These are phyloP conservation scores for Pichia californica DNA, from an alignment of 805 yeast genomes.

Conservation along the genomic window DNA sequence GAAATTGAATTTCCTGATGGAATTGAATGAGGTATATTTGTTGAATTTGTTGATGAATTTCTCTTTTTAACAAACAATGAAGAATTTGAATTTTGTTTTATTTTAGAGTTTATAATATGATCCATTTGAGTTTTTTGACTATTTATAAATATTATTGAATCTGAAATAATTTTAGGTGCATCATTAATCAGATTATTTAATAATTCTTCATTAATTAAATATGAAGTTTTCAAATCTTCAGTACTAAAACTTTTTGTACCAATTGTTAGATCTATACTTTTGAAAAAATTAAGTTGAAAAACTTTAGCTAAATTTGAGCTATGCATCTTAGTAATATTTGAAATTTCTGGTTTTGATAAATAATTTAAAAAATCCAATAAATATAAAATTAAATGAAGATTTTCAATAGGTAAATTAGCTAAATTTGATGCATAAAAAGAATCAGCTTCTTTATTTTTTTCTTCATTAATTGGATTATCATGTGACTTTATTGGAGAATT, in stretches of 20 bases:
- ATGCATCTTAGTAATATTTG: constrained; percentile 31
- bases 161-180: constrained; percentile 1
- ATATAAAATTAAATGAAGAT: constrained; percentile 27
- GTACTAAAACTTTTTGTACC: constrained; percentile 14
- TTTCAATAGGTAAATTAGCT: constrained; percentile 23
- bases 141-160: constrained; percentile 1
- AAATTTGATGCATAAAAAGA: constrained; percentile 10
- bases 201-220: constrained; percentile 7
- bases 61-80: constrained; percentile 2
- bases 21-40: neutral
- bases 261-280: constrained; percentile 23
- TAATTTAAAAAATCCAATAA: constrained; percentile 23
- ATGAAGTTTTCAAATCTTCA: constrained; percentile 9
- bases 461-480: neutral
- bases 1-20: neutral
- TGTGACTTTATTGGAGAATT: neutral
- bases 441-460: neutral
- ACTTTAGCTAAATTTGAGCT: constrained; percentile 32
- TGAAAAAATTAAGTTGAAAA: constrained; percentile 33
- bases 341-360: constrained; percentile 19
- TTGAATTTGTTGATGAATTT: neutral
- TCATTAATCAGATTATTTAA: constrained; percentile 4
- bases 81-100: neutral
- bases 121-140: constrained; percentile 4
- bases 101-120: neutral